Evolutionary conservation across 306 rosid genomes (phyloP).

Genomic region (Medicago arabica): DNA sequence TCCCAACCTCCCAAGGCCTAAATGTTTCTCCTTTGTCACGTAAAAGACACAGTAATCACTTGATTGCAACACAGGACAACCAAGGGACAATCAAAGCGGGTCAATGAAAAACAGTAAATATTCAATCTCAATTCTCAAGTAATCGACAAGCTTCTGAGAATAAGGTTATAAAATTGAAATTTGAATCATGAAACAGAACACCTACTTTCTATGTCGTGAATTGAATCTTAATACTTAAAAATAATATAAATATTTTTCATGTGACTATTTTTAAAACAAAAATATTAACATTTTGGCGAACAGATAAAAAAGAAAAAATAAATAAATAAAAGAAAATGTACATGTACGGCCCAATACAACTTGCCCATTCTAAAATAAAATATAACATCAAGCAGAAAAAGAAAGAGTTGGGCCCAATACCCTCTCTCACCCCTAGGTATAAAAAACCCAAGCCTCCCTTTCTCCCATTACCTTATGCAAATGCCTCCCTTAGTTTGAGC

Average conservation of each 20-base stretch:
- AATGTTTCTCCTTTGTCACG: slow-evolving; percentile 3
- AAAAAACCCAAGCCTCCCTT: not conserved
- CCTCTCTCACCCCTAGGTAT: not conserved
- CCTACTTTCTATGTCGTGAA: not conserved
- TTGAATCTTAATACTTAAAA: not conserved
- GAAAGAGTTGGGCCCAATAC: not conserved
- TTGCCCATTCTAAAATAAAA: not conserved
- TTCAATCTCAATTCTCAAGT: not conserved
- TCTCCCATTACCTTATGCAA: not conserved
- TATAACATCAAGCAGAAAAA: not conserved
- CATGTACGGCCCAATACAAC: not conserved
- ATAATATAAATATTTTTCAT: not conserved
- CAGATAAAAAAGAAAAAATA: not conserved
- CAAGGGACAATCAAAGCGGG: slow-evolving; percentile 31
- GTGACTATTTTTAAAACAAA: not conserved
- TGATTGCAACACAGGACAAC: not conserved
- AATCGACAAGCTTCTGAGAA: slow-evolving; percentile 14
- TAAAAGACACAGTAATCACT: slow-evolving; percentile 12
- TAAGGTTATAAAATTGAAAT: not conserved
- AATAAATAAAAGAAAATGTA: not conserved
- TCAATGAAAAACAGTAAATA: slow-evolving; percentile 1
- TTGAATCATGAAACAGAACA: not conserved
- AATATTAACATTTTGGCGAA: not conserved
- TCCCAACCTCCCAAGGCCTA: slow-evolving; percentile 4
- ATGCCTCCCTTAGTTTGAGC: not conserved